Evolutionary conservation across 1,284 basidiomycete species (phyloP).

Genomic region (Ceratobasidium sp.): DNA sequence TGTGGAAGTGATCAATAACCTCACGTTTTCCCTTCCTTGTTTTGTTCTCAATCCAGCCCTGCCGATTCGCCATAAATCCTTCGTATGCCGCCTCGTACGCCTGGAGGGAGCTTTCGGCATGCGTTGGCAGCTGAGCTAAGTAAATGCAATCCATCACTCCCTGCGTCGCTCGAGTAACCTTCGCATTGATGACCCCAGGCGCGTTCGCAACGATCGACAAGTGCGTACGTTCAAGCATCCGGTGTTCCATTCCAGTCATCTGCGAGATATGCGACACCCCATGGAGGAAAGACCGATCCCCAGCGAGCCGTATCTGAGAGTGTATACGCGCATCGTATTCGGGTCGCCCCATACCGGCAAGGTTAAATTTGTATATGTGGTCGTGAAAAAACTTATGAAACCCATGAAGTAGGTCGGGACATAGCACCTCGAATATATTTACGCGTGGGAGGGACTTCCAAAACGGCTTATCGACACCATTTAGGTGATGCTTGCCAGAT

Average conservation of each 20-base stretch:
- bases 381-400: constrained; percentile 39
- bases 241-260: constrained; percentile 36
- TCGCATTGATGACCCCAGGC: constrained; percentile 31
- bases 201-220: constrained; percentile 25
- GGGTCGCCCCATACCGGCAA: constrained; percentile 4
- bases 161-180: constrained; percentile 18
- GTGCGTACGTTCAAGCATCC: constrained; percentile 26
- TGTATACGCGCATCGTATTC: constrained; percentile 25
- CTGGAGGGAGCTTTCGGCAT: constrained; percentile 16
- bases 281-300: constrained; percentile 16
- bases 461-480: constrained; percentile 37
- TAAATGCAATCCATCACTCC: constrained; percentile 30
- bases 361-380: constrained; percentile 32
- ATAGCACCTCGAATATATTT: constrained; percentile 18
- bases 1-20: constrained; percentile 16
- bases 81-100: constrained; percentile 19
- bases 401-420: constrained; percentile 35
- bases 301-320: background rate
- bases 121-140: constrained; percentile 22
- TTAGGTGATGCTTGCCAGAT: constrained; percentile 17
- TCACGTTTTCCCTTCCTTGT: constrained; percentile 15
- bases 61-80: constrained; percentile 9
- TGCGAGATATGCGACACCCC: constrained; percentile 31
- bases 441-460: constrained; percentile 16
- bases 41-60: constrained; percentile 32